Evolutionary conservation across 2,329 filamentous ascomycete genomes (phyloP).

Genomic region (Xylariaceae sp.): DNA sequence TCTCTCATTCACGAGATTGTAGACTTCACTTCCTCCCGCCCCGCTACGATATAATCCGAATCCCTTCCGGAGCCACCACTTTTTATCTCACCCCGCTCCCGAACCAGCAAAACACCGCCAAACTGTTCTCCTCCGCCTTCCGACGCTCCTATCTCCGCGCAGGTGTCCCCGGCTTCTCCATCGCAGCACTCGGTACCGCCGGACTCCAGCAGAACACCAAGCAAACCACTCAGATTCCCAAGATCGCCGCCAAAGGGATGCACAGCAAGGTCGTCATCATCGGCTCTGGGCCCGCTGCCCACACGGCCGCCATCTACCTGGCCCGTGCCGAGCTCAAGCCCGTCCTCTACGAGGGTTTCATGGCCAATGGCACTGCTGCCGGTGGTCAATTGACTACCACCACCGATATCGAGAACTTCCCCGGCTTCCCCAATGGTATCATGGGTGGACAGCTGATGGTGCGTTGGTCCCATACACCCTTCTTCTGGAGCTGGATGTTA

Average conservation of each 20-base stretch:
- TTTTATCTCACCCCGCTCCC: background rate
- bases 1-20: background rate
- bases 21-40: background rate
- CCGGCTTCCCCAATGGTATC: conserved; percentile 86
- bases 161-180: conserved; percentile 64
- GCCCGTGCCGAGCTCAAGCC: conserved; percentile 91
- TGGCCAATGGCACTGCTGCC: conserved; percentile 92
- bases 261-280: conserved; percentile 90
- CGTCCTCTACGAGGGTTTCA: conserved; percentile 94
- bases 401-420: conserved; percentile 97
- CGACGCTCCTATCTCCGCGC: conserved; percentile 67
- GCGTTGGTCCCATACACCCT: no score
- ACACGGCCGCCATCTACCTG: conserved; percentile 95
- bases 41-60: background rate
- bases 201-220: conserved; percentile 50
- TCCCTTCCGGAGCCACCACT: background rate
- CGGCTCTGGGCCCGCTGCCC: conserved; percentile 93
- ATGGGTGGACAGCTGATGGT: conserved; percentile 85
- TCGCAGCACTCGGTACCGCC: conserved; percentile 62
- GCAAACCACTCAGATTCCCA: conserved; percentile 34
- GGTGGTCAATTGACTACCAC: conserved; percentile 97
- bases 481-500: no score
- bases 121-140: conserved; percentile 85
- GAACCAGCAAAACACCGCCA: conserved; percentile 51
- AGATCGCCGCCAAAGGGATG: conserved; percentile 58